Conservation (phyloP, 495 filamentous ascomycete species). For the Penicillium diatomitis region DNA sequence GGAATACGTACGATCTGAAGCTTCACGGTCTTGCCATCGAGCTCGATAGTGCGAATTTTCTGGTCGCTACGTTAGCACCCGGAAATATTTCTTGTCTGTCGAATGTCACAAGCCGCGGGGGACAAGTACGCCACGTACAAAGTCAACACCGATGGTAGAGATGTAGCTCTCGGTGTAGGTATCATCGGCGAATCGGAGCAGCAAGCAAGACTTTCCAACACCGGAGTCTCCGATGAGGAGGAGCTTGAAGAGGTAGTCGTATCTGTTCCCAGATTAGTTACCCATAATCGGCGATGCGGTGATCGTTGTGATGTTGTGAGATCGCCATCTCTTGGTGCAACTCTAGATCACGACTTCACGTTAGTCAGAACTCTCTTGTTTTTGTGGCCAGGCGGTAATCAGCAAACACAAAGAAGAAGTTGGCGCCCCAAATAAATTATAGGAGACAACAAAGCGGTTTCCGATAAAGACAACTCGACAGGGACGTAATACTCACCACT, state of each 20-base stretch:
- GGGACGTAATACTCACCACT: conserved; percentile 60
- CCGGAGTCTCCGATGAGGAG: conserved; percentile 99
- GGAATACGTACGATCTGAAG: conserved; percentile 79
- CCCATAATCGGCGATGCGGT: conserved; percentile 7
- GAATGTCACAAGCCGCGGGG: neutral
- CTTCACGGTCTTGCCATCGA: conserved; percentile 99
- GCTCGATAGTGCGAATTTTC: conserved; percentile 99
- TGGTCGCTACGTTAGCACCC: conserved; percentile 27
- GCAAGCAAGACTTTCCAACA: conserved; percentile 98
- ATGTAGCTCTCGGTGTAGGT: conserved; percentile 99
- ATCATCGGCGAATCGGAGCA: conserved; percentile 96
- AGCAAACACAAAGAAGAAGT: neutral
- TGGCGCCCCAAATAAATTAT: neutral
- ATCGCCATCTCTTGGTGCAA: conserved; percentile 1
- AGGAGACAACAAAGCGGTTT: conserved; percentile 10
- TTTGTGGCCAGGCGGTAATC: neutral
- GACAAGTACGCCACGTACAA: conserved; percentile 52
- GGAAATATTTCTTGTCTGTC: neutral
- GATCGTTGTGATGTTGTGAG: conserved; percentile 1
- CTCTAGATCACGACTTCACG: conserved; percentile 13
- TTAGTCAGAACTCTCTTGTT: neutral
- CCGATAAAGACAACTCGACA: neutral
- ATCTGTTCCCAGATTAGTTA: conserved; percentile 53
- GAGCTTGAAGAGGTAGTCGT: conserved; percentile 99
- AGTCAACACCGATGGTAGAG: conserved; percentile 98